phyloP scores from a whole-genome alignment of 257 asterid species.

The Penstemon barbatus region DNA sequence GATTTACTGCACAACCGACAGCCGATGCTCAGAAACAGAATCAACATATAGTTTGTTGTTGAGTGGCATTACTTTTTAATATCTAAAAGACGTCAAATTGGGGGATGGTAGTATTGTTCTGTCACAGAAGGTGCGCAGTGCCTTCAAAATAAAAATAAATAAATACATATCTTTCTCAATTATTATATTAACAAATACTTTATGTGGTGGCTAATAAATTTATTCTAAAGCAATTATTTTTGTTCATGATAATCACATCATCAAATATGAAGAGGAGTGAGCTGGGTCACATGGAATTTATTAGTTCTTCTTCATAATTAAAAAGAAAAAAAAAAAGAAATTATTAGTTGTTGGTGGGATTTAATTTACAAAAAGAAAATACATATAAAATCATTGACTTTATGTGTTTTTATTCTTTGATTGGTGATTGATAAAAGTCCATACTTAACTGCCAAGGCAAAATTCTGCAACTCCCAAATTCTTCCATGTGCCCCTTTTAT shows the following conservation, averaged over 20 bases:
- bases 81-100: constrained; percentile 25
- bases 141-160: not conserved
- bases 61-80: not conserved
- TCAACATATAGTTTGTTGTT: constrained; percentile 23
- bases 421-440: constrained; percentile 29
- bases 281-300: constrained; percentile 43
- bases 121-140: constrained; percentile 22
- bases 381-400: not conserved
- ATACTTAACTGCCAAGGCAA: constrained; percentile 10
- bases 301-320: not conserved
- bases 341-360: constrained; percentile 23
- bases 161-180: constrained; percentile 35
- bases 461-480: constrained; percentile 16
- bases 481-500: constrained; percentile 27
- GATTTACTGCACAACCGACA: constrained; percentile 21
- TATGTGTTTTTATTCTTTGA: constrained; percentile 17
- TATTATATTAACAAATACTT: constrained; percentile 10
- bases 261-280: constrained; percentile 15
- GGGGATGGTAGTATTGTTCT: constrained; percentile 15
- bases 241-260: constrained; percentile 22
- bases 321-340: no score
- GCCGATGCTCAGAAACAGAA: not conserved
- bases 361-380: not conserved
- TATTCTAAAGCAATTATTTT: not conserved
- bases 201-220: constrained; percentile 4